Conservation (phyloP, 805 yeast genomes). For the Spathaspora arborariae region DNA sequence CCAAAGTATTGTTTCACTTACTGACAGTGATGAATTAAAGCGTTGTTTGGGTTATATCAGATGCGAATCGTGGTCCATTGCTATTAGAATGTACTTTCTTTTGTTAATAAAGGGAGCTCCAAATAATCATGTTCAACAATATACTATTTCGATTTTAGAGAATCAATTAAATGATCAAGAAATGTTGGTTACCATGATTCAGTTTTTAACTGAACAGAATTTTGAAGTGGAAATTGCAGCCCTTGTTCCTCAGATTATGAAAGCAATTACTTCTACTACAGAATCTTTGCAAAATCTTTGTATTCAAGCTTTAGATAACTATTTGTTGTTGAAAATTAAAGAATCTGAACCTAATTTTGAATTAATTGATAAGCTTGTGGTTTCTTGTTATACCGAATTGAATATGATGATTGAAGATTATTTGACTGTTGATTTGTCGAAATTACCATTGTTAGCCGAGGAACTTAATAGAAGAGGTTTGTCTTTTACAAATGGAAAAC, state of each 20-base stretch:
- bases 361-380: slow-evolving; percentile 15
- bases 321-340: slow-evolving; percentile 5
- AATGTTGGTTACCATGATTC: slow-evolving; percentile 15
- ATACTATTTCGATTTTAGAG: slow-evolving; percentile 19
- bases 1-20: slow-evolving; percentile 27
- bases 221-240: slow-evolving; percentile 23
- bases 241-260: slow-evolving; percentile 15
- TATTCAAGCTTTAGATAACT: slow-evolving; percentile 13
- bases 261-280: slow-evolving; percentile 7
- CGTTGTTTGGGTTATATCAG: slow-evolving; percentile 16
- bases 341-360: not conserved
- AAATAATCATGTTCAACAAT: slow-evolving; percentile 21
- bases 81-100: slow-evolving; percentile 28
- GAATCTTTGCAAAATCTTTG: slow-evolving; percentile 13
- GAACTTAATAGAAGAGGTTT: slow-evolving; percentile 1
- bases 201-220: slow-evolving; percentile 21
- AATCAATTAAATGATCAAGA: slow-evolving; percentile 14
- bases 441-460: slow-evolving; percentile 1
- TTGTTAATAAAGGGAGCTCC: slow-evolving; percentile 35
- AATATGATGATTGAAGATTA: not conserved
- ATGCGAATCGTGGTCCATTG: slow-evolving; percentile 26
- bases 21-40: slow-evolving; percentile 24
- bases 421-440: not conserved
- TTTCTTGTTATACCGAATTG: slow-evolving; percentile 1
- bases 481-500: not conserved